Evolutionary conservation across 495 filamentous ascomycete species (phyloP).

Genomic region (Aspergillus sclerotiicarbonarius): DNA sequence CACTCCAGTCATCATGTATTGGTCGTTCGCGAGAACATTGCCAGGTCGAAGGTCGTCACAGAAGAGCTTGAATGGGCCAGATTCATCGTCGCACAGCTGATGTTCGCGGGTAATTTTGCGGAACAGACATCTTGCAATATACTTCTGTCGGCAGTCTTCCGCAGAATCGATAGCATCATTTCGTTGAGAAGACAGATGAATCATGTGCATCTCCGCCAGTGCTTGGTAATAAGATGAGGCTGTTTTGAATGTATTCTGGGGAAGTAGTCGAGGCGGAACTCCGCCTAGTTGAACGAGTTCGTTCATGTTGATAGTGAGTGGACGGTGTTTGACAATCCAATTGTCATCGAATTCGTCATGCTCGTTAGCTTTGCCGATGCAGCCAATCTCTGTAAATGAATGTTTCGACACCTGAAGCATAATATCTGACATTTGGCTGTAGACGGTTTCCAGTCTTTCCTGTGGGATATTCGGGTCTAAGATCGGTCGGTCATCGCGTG

Average conservation of each 20-base stretch:
- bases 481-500: conserved; percentile 16
- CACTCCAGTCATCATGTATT: conserved; percentile 17
- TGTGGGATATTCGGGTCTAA: conserved; percentile 28
- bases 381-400: conserved; percentile 33
- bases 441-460: conserved; percentile 26
- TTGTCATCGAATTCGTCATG: conserved; percentile 14
- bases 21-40: conserved; percentile 32
- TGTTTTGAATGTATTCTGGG: not conserved
- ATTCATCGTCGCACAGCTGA: not conserved
- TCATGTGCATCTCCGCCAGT: not conserved
- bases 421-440: conserved; percentile 30
- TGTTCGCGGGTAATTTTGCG: not conserved
- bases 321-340: conserved; percentile 16
- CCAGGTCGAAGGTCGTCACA: conserved; percentile 28
- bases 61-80: conserved; percentile 18
- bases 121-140: not conserved
- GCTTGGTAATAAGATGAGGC: not conserved
- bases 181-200: not conserved
- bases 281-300: not conserved
- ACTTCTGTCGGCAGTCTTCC: not conserved
- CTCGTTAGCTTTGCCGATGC: conserved; percentile 16
- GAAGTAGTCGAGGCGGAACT: not conserved
- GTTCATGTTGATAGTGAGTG: conserved; percentile 32
- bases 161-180: not conserved
- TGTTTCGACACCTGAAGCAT: conserved; percentile 32